Evolutionary conservation across 768 basidiomycete genomes (phyloP).

Genomic region (Lentinus tigrinus): DNA sequence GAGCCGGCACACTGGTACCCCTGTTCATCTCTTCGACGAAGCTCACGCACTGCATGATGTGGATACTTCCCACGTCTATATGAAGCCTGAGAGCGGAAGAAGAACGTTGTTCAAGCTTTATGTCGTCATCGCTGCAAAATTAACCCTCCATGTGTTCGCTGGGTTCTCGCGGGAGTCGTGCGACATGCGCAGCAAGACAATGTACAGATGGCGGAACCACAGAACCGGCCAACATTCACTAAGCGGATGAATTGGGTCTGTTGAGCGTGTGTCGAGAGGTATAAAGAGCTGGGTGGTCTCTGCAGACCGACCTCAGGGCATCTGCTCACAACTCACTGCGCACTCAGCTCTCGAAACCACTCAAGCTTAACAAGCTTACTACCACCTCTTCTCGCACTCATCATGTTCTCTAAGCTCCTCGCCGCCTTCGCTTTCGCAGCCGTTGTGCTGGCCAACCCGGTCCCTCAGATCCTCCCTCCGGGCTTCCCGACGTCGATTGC

Average conservation of each 20-base stretch:
- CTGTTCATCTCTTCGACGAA: neutral
- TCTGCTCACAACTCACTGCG: neutral
- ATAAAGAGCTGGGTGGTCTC: neutral
- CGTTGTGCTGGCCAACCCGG: conserved; percentile 5
- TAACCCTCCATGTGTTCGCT: neutral
- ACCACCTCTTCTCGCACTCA: neutral
- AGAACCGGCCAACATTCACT: neutral
- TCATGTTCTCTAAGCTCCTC: conserved; percentile 12
- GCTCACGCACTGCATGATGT: neutral
- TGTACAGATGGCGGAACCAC: neutral
- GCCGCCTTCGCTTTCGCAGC: conserved; percentile 6
- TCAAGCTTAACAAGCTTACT: neutral
- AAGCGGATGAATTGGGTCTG: neutral
- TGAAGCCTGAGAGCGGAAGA: conserved; percentile 10
- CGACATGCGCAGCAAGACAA: neutral
- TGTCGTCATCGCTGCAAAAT: neutral
- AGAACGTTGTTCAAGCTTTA: neutral
- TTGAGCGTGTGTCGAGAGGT: neutral
- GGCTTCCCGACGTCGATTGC: neutral
- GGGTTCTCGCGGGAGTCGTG: neutral
- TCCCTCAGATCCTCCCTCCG: neutral
- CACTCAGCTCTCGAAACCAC: neutral
- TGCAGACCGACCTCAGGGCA: conserved; percentile 3
- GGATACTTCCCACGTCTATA: neutral
- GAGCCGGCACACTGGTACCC: neutral